Evolutionary conservation across 2,329 filamentous ascomycete genomes (phyloP).

Genomic region (Macrophomina phaseolina): DNA sequence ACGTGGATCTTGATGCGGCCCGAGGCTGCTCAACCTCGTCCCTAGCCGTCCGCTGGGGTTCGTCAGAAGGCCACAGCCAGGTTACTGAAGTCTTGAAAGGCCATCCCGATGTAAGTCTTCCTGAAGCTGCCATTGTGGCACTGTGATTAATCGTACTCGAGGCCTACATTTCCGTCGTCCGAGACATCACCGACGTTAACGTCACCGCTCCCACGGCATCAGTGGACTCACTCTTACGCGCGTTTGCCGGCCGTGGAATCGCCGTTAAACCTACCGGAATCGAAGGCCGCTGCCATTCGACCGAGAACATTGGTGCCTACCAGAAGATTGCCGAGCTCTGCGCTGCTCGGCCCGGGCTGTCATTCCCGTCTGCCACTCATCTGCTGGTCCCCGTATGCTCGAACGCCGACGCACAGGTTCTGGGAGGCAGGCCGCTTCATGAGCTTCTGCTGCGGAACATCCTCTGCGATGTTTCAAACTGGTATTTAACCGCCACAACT

Average conservation of each 20-base stretch:
- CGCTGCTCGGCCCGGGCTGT: background rate
- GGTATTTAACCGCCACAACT: too few relatives aligned
- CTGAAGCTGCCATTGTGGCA: too few relatives aligned
- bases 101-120: background rate
- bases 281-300: background rate
- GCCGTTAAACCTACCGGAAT: background rate
- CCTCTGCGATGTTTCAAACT: too few relatives aligned
- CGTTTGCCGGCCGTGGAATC: background rate
- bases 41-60: conserved; percentile 13
- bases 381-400: too few relatives aligned
- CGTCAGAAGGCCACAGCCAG: background rate
- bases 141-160: background rate
- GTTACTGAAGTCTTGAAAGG: background rate
- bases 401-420: too few relatives aligned
- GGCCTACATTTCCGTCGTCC: background rate
- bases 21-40: background rate
- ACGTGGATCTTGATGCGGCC: conserved; percentile 18
- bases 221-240: background rate
- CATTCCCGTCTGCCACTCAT: too few relatives aligned
- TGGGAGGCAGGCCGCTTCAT: too few relatives aligned
- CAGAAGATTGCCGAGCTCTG: background rate
- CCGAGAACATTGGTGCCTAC: too few relatives aligned
- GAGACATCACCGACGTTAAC: background rate
- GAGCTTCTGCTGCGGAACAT: too few relatives aligned
- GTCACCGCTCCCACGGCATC: background rate